Evolutionary conservation across 2,329 filamentous ascomycete genomes (phyloP), one percentile per base, ranked within the genome.

Genomic region (Botrytis aclada): DNA sequence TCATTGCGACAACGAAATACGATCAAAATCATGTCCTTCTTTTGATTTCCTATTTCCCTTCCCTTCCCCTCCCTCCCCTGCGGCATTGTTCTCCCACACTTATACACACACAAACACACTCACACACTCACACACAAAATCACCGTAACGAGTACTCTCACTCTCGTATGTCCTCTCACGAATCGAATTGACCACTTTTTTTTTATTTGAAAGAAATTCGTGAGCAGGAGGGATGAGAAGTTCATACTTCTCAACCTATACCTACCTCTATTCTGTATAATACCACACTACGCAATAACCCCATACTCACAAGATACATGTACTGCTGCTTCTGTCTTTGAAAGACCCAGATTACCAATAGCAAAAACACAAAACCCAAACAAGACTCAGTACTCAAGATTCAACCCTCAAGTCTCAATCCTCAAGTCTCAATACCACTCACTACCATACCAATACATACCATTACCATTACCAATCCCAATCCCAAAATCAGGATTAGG

Each of bases 1-100:
- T n/a, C 45, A 51, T 66, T 45, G 32, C 45, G 43, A 39, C 63
- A 20, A 51, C 43, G 34, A 20, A 39, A 37, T 37, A 39, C 32
- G 7, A 39, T 51, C 43, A 37, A 66, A 39, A 66, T 51, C 20
- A 66, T 66, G 63, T 18, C 63, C 45, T 66, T 65, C 63, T 65
- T 66, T 66, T 66, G 45, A 66, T 66, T 39, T 51, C 25, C 32
- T 12, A 10, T 9, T 37, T 45, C 61, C 41, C 25, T 22, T 37
- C 32, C 37, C 32, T 43, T 20, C 29, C 61, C n/a, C 37, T n/a
- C 37, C 10, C 16, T 54, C 22, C 29, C n/a, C 22, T 47, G 7
- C 63, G 63, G 12, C 43, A 47, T 65, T 65, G 29, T 47, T 65
- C 62, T 65, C 45, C 43, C 25, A 32, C 62, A 32, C 61, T 32